Conservation (phyloP, 1,139 yeast genomes). For the Eremothecium gossypii region DNA sequence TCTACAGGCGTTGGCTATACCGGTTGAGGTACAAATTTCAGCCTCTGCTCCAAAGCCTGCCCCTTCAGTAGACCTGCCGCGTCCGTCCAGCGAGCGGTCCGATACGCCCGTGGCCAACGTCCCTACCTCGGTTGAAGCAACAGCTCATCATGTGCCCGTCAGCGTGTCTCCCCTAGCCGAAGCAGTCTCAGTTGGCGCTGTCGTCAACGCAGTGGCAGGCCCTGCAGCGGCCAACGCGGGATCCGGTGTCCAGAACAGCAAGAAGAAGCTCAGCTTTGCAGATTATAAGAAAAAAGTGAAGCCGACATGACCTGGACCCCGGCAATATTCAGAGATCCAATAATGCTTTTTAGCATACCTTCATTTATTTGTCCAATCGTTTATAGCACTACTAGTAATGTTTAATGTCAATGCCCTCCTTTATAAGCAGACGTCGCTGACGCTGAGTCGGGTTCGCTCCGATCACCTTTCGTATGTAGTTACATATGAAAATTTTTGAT, state of each 20-base stretch:
- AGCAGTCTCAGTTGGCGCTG: neutral
- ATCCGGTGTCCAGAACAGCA: constrained; percentile 10
- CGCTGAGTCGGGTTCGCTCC: too few relatives aligned
- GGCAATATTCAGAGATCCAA: too few relatives aligned
- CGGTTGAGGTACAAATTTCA: constrained; percentile 13
- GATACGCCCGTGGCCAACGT: neutral
- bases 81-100: neutral
- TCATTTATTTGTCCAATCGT: too few relatives aligned
- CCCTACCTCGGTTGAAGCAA: neutral
- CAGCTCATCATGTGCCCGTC: neutral
- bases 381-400: too few relatives aligned
- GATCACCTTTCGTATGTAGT: too few relatives aligned
- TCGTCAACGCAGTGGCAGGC: neutral
- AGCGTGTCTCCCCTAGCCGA: neutral
- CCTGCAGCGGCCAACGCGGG: neutral
- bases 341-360: too few relatives aligned
- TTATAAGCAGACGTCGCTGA: too few relatives aligned
- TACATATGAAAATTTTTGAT: too few relatives aligned
- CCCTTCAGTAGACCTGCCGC: neutral
- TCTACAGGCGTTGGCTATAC: constrained; percentile 23
- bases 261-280: constrained; percentile 70
- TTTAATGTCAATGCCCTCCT: too few relatives aligned
- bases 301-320: constrained; percentile 8
- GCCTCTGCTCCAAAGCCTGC: neutral
- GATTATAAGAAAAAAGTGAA: constrained; percentile 70